Evolutionary conservation across 805 yeast genomes (phyloP).

Genomic region (Teunomyces gatunensis): DNA sequence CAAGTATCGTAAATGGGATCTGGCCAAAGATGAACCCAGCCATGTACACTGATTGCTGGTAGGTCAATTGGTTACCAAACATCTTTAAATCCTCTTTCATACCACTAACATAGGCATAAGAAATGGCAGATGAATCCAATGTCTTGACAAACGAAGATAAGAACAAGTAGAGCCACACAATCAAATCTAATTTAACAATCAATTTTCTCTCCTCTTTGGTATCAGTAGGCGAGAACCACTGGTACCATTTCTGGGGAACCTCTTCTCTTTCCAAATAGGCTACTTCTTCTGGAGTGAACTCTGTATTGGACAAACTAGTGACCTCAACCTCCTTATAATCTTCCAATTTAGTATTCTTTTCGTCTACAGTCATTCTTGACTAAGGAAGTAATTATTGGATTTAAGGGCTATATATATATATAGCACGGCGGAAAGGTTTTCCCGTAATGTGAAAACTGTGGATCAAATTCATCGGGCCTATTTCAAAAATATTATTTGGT

Average conservation of each 20-base stretch:
- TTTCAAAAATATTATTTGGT: too few relatives aligned
- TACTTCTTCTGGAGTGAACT: conserved; percentile 11
- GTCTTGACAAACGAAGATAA: conserved; percentile 25
- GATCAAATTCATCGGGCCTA: background rate
- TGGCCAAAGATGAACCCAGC: conserved; percentile 23
- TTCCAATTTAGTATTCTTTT: background rate
- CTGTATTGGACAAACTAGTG: background rate
- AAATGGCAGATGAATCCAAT: conserved; percentile 21
- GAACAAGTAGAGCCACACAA: conserved; percentile 22
- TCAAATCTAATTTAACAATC: conserved; percentile 22
- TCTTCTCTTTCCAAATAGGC: conserved; percentile 9
- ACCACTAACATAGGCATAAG: conserved; percentile 23
- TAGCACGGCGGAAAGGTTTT: background rate
- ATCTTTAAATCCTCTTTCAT: conserved; percentile 16
- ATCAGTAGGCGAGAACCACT: conserved; percentile 27
- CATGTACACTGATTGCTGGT: conserved; percentile 19
- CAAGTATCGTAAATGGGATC: conserved; percentile 21
- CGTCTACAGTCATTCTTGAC: background rate
- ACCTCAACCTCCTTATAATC: background rate
- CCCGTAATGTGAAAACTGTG: background rate
- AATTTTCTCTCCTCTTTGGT: conserved; percentile 23
- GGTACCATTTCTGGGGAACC: conserved; percentile 23
- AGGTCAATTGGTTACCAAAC: conserved; percentile 21
- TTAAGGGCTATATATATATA: background rate
- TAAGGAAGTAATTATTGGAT: too few relatives aligned